Conservation (phyloP, 2,329 filamentous ascomycete species). For the Clonostachys solani region DNA sequence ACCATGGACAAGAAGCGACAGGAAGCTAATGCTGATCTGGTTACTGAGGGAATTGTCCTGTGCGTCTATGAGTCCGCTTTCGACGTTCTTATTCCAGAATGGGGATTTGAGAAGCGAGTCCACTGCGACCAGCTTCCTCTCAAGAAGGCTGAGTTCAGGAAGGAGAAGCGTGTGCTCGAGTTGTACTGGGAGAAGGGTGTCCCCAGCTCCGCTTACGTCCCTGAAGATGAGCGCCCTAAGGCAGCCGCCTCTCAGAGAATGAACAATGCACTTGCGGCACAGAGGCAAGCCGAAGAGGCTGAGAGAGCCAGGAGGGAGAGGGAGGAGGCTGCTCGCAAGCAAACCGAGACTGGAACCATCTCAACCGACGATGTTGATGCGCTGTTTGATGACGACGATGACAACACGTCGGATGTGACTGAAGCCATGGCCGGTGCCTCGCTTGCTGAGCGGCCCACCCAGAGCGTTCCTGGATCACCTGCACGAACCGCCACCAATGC, state of each 20-base stretch:
- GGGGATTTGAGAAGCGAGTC: slow-evolving; percentile 98
- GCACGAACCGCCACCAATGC: slow-evolving; percentile 67
- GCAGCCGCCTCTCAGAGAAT: slow-evolving; percentile 69
- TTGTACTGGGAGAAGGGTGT: slow-evolving; percentile 99
- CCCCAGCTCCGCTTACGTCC: slow-evolving; percentile 90
- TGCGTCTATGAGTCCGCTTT: slow-evolving; percentile 99
- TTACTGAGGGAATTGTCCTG: slow-evolving; percentile 92
- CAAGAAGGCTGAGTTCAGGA: slow-evolving; percentile 99
- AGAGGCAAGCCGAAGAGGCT: slow-evolving; percentile 76
- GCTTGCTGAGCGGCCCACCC: slow-evolving; percentile 81
- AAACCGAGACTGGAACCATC: slow-evolving; percentile 92
- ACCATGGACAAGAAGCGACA: slow-evolving; percentile 90
- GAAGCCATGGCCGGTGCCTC: slow-evolving; percentile 90
- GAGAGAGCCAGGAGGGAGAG: slow-evolving; percentile 79
- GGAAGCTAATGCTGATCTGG: slow-evolving; percentile 83
- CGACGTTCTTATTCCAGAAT: slow-evolving; percentile 95
- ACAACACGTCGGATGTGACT: slow-evolving; percentile 83
- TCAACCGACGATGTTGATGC: slow-evolving; percentile 90
- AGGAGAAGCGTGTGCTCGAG: slow-evolving; percentile 90
- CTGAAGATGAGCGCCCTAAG: slow-evolving; percentile 94
- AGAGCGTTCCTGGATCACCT: slow-evolving; percentile 92
- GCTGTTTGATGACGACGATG: slow-evolving; percentile 92
- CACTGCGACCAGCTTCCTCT: slow-evolving; percentile 97
- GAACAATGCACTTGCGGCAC: slow-evolving; percentile 70
- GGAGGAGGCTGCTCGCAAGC: slow-evolving; percentile 86